phyloP scores from a whole-genome alignment of 176 grass and related monocot genomes.

The Phoenix roebelenii region DNA sequence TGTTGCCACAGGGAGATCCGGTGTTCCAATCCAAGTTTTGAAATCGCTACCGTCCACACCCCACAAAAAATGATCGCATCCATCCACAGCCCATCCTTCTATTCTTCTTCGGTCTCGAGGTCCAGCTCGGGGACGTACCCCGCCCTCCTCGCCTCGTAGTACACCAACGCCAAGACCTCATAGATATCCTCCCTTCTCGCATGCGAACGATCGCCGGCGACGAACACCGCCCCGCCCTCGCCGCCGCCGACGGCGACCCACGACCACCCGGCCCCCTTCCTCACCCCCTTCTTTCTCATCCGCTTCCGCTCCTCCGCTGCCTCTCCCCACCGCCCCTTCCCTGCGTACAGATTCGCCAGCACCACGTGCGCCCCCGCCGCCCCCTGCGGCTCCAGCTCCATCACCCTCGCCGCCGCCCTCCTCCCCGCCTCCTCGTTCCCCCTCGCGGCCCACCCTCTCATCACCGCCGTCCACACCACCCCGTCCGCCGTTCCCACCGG shows the following conservation, averaged over 20 bases:
- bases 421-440: slow-evolving; percentile 41
- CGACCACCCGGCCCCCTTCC: slow-evolving; percentile 57
- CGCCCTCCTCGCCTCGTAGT: slow-evolving; percentile 23
- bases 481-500: slow-evolving; percentile 36
- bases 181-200: slow-evolving; percentile 29
- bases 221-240: slow-evolving; percentile 31
- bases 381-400: slow-evolving; percentile 43
- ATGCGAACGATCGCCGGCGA: slow-evolving; percentile 39
- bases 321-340: slow-evolving; percentile 47
- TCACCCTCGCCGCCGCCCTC: slow-evolving; percentile 31
- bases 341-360: slow-evolving; percentile 50
- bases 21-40: too few species aligned
- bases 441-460: slow-evolving; percentile 43
- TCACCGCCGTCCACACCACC: slow-evolving; percentile 52
- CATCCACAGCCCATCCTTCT: too few species aligned
- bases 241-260: slow-evolving; percentile 37
- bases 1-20: too few species aligned
- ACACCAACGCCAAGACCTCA: slow-evolving; percentile 35
- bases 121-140: slow-evolving; percentile 6
- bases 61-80: too few species aligned
- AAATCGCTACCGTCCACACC: too few species aligned
- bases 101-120: slow-evolving; percentile 20
- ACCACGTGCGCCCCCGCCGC: slow-evolving; percentile 45
- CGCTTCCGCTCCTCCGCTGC: slow-evolving; percentile 38
- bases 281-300: slow-evolving; percentile 57